These are phyloP conservation scores for Tetrahymena thermophila DNA, from an alignment of 73 alveolate genomes.

Conservation along the genomic window DNA sequence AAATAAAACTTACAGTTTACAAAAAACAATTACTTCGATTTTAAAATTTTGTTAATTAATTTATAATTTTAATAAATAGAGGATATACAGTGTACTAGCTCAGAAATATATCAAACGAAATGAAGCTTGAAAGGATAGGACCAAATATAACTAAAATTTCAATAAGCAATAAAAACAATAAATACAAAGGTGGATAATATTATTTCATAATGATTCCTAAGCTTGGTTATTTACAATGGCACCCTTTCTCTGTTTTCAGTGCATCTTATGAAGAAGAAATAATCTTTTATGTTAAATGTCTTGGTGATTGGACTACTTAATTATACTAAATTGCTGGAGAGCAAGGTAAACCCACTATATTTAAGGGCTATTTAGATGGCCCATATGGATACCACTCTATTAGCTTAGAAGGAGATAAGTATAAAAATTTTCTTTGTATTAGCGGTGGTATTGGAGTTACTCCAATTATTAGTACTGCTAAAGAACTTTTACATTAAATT, in stretches of 20 bases:
- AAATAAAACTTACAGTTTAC: not conserved
- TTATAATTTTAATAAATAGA: not conserved
- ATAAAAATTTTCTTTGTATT: not conserved
- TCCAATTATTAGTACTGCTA: not conserved
- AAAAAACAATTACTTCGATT: not conserved
- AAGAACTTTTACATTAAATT: not conserved
- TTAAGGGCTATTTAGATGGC: not conserved
- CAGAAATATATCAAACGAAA: not conserved
- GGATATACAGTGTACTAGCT: not conserved
- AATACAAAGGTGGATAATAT: not conserved
- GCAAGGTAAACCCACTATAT: not conserved
- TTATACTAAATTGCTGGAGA: not conserved
- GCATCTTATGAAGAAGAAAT: not conserved
- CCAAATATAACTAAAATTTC: not conserved
- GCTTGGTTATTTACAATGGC: not conserved
- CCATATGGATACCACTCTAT: not conserved
- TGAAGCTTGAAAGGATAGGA: not conserved
- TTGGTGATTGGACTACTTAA: not conserved
- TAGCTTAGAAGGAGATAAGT: not conserved
- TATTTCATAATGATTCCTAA: not conserved
- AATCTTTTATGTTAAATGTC: not conserved
- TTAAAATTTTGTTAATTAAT: too few relatives aligned
- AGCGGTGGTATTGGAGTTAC: not conserved
- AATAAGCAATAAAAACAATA: not conserved
- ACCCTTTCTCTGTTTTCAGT: not conserved